Base-by-base conservation (phyloP, 768 basidiomycete species). In the Tubosaeta sp. region DNA sequence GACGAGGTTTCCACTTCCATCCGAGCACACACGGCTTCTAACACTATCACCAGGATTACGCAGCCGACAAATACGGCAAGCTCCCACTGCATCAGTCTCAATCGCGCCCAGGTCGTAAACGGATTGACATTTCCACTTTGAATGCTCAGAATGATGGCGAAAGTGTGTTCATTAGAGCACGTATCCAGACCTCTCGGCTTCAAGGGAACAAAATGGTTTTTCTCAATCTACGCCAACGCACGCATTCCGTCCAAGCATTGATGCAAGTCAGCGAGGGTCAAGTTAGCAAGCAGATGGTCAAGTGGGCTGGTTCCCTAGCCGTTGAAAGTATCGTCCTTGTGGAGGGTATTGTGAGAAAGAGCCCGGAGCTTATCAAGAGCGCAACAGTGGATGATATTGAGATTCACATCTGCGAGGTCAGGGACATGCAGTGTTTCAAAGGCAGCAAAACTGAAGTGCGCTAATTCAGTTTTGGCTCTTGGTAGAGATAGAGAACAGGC, bases 141-240 rank as follows among this genome's bases (percentile, higher is more conserved):
- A 80, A 78, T 39, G 71, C 79, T 32, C 70, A 72, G 29, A 74
- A 82, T 58, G 81, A 85, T 54, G 92, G 84, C 6, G 74, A 94
- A 64, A 79, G 74, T 6, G 87, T 97, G 45, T 72, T 90, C 52
- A 73, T 98, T 54, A 88, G 95, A 57, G 94, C 93, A 12, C 83
- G 96, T 49, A 77, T 99, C 39, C 92, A 95, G 67, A 94, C 88
- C 14, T 86, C 88, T 24, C 86, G 96, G 48, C 87, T 90, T 0
- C 91, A 96, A 68, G 93, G 90, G 59, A 90, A 82, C 72, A 99
- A 93, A 75, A 93, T 97, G 83, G 89, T 90, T 46, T 99, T 99
- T 72, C 72, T 98, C 46, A 85, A 86, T 64, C 78, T 99, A 49
- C 88, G 95, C 52, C 95, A 99, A 69, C 81, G 89, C 59, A 85